These are phyloP conservation scores for Salvia miltiorrhiza DNA, from an alignment of 257 asterid species.

Conservation along the genomic window DNA sequence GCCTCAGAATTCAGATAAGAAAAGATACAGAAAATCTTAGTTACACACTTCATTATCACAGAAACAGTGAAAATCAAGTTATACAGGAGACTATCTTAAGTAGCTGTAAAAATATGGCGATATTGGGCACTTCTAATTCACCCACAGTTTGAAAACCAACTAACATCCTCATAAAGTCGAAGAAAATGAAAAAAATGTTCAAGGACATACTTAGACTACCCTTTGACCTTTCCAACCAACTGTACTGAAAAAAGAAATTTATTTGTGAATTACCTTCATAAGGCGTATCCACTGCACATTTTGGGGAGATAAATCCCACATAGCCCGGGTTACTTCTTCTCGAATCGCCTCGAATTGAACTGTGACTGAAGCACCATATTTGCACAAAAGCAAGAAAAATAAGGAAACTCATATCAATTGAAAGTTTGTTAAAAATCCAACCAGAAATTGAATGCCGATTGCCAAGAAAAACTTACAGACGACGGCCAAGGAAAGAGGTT, in stretches of 20 bases:
- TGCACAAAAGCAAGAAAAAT: too few species aligned
- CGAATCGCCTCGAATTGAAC: constrained; percentile 38
- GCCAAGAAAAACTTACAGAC: constrained; percentile 38
- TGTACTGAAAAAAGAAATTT: not conserved
- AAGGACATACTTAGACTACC: not conserved
- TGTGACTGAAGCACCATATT: constrained; percentile 20
- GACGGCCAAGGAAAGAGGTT: constrained; percentile 52
- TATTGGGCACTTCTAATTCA: not conserved
- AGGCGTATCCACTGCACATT: constrained; percentile 58
- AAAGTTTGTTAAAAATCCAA: not conserved
- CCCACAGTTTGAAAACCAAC: not conserved
- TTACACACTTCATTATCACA: constrained; percentile 2
- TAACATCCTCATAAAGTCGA: not conserved
- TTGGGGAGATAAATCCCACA: constrained; percentile 32
- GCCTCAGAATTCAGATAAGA: not conserved
- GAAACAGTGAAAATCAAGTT: not conserved
- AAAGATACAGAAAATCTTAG: not conserved
- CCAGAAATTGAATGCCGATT: not conserved
- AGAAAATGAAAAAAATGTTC: not conserved
- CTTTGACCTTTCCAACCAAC: not conserved
- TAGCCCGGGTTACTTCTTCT: constrained; percentile 20
- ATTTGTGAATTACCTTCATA: constrained; percentile 46
- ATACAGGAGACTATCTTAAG: too few species aligned
- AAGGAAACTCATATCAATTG: not conserved
- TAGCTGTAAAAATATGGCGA: not conserved